Conservation (phyloP, 768 basidiomycete species). For the Hygrophorus pudorinus region DNA sequence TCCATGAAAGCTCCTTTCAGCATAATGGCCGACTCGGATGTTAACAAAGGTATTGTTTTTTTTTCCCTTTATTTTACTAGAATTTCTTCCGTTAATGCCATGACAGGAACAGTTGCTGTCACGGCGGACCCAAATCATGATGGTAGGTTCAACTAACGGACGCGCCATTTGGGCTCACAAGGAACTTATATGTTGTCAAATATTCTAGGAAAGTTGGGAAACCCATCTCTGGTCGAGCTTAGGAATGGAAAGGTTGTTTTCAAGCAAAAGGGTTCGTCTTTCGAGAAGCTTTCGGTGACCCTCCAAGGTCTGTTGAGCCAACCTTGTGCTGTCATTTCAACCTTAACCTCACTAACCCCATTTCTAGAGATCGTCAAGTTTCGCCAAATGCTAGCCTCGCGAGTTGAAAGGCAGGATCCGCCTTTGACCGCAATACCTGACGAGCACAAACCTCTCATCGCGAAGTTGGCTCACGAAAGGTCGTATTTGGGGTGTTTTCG, state of each 20-base stretch:
- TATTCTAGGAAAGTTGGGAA: slow-evolving; percentile 27
- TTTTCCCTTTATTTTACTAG: not conserved
- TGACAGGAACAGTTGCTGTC: not conserved
- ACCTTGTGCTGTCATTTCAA: slow-evolving; percentile 2
- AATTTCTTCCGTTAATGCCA: not conserved
- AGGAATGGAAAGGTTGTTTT: slow-evolving; percentile 71
- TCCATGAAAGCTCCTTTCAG: too few relatives aligned
- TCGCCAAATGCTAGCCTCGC: slow-evolving; percentile 57
- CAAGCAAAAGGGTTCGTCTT: slow-evolving; percentile 63
- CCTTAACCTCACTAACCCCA: slow-evolving; percentile 7
- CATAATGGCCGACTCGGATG: too few relatives aligned
- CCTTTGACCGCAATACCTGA: slow-evolving; percentile 55
- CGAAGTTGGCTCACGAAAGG: slow-evolving; percentile 84
- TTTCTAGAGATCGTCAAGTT: slow-evolving; percentile 64
- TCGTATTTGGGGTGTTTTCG: slow-evolving; percentile 19
- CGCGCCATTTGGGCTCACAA: slow-evolving; percentile 24
- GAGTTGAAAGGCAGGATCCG: slow-evolving; percentile 33
- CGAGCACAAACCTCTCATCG: slow-evolving; percentile 64
- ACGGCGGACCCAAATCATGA: not conserved
- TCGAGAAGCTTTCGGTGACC: slow-evolving; percentile 75
- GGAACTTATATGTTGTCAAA: slow-evolving; percentile 17
- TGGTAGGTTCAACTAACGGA: slow-evolving; percentile 5
- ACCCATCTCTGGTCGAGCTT: slow-evolving; percentile 43
- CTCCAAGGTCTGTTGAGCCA: slow-evolving; percentile 51
- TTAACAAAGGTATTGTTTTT: too few relatives aligned